Conservation (phyloP, 108 stramenopile genomes). For the Aurantiochytrium sp. region DNA sequence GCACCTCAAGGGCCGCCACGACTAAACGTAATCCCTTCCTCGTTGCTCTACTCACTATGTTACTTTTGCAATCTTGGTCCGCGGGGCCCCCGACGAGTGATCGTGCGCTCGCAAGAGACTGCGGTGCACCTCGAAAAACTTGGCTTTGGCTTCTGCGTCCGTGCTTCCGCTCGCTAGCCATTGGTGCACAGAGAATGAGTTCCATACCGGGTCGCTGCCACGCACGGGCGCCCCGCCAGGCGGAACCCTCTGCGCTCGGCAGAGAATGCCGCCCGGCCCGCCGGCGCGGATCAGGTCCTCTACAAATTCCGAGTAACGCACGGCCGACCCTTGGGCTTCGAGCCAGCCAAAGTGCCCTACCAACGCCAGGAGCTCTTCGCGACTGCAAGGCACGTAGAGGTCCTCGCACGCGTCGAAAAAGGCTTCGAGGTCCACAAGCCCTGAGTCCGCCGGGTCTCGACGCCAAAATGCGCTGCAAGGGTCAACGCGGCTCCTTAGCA, state of each 20-base stretch:
- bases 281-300: neutral
- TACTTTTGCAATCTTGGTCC: neutral
- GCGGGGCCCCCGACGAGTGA: neutral
- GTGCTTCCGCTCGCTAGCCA: neutral
- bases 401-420: conserved; percentile 15
- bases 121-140: neutral
- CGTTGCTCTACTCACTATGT: no score
- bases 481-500: neutral
- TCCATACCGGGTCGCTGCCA: neutral
- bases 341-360: neutral
- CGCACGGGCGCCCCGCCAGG: neutral
- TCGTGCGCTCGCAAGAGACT: neutral
- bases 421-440: neutral
- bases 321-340: no score
- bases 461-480: neutral
- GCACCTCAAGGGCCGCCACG: conserved; percentile 83
- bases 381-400: neutral
- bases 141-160: neutral
- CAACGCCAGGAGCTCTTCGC: neutral
- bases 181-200: neutral
- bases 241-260: neutral
- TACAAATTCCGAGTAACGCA: neutral
- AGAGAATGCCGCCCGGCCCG: neutral
- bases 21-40: conserved; percentile 43
- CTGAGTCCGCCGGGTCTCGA: neutral